Evolutionary conservation across 2,329 filamentous ascomycete species (phyloP).

Genomic region (Paraphoma chrysanthemicola): DNA sequence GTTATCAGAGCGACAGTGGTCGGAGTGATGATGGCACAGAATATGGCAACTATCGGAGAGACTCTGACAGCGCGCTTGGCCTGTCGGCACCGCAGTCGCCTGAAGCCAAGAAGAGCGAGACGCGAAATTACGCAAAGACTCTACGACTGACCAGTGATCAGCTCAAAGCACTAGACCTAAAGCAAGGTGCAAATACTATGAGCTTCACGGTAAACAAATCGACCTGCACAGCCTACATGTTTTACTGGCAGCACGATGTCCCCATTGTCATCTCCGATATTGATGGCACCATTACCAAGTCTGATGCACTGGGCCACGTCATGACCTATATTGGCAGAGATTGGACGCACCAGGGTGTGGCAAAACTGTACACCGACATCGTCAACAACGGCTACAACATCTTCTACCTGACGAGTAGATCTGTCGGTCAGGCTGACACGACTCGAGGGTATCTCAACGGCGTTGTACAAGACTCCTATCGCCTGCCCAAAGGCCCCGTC

Average conservation of each 20-base stretch:
- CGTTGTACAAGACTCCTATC: conserved; percentile 85
- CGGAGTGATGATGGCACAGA: conserved; percentile 65
- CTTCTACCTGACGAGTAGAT: conserved; percentile 94
- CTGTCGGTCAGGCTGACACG: conserved; percentile 89
- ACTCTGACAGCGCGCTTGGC: conserved; percentile 73
- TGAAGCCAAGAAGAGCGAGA: conserved; percentile 64
- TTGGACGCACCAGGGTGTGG: conserved; percentile 96
- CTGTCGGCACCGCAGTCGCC: conserved; percentile 66
- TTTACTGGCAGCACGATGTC: conserved; percentile 87
- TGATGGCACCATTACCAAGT: conserved; percentile 98
- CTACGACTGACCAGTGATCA: conserved; percentile 94
- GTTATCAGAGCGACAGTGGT: conserved; percentile 89
- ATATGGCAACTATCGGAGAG: conserved; percentile 66
- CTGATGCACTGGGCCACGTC: conserved; percentile 91
- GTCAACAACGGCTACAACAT: conserved; percentile 97
- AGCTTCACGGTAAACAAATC: conserved; percentile 96
- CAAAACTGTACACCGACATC: conserved; percentile 97
- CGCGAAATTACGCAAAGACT: conserved; percentile 94
- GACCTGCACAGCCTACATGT: conserved; percentile 91
- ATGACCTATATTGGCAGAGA: conserved; percentile 96
- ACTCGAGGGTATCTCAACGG: conserved; percentile 90
- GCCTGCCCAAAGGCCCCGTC: conserved; percentile 86
- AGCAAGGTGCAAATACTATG: conserved; percentile 88
- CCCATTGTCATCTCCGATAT: conserved; percentile 99
- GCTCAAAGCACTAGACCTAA: conserved; percentile 82